These are phyloP conservation scores for Stromatinia cepivora DNA, from an alignment of 2,329 filamentous ascomycete species.

Conservation along the genomic window DNA sequence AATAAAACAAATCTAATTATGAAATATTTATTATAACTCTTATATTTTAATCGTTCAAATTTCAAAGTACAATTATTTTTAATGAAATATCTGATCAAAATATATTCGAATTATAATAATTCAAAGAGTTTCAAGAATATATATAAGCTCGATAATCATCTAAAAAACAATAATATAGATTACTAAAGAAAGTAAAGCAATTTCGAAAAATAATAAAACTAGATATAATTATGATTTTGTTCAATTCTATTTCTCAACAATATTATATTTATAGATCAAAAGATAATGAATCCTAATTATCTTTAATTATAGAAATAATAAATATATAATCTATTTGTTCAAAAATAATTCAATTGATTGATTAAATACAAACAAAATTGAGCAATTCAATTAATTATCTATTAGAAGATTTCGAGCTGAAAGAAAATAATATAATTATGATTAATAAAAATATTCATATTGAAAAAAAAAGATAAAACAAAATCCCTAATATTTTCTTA, in stretches of 20 bases:
- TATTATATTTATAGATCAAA: background rate
- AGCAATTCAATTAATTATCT: background rate
- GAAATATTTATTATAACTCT: no score
- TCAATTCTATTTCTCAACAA: background rate
- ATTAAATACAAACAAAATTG: background rate
- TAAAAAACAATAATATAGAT: background rate
- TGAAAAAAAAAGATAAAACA: background rate
- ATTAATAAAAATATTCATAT: background rate
- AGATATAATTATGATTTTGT: background rate
- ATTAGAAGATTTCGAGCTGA: background rate
- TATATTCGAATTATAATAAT: no score
- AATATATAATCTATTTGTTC: background rate
- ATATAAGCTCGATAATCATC: background rate
- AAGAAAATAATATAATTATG: background rate
- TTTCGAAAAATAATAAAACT: background rate
- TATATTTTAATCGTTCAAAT: no score
- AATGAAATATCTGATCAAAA: no score
- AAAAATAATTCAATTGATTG: background rate
- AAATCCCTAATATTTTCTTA: background rate
- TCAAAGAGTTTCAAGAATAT: no score
- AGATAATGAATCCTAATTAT: background rate
- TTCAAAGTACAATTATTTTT: no score
- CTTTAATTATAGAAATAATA: background rate
- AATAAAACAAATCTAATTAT: no score
- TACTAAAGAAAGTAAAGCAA: background rate